Evolutionary conservation across 2,329 filamentous ascomycete species (phyloP).

Genomic region (Hypoxylon sp.): DNA sequence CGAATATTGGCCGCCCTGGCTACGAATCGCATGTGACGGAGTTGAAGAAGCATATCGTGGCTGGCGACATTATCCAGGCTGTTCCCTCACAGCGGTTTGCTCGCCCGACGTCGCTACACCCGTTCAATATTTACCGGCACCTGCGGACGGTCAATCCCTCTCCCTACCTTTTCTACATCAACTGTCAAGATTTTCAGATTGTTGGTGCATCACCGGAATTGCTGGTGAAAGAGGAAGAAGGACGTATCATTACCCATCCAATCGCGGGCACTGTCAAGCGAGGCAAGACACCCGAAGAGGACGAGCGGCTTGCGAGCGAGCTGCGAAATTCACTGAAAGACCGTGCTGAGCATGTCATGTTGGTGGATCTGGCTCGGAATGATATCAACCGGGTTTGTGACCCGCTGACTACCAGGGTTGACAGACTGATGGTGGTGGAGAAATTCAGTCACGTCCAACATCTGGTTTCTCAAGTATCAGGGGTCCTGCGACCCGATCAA

Average conservation of each 20-base stretch:
- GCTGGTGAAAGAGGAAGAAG: constrained; percentile 88
- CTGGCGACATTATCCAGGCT: constrained; percentile 96
- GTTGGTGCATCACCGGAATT: constrained; percentile 95
- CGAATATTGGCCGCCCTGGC: constrained; percentile 88
- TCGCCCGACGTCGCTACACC: constrained; percentile 88
- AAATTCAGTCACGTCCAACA: constrained; percentile 98
- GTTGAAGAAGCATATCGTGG: constrained; percentile 90
- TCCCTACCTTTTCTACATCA: constrained; percentile 96
- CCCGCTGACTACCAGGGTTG: constrained; percentile 88
- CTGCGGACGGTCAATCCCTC: constrained; percentile 97
- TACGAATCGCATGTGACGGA: constrained; percentile 90
- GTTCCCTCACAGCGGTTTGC: constrained; percentile 95
- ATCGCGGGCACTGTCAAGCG: constrained; percentile 96
- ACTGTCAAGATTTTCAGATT: constrained; percentile 92
- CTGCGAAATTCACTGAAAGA: constrained; percentile 88
- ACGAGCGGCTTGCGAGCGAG: constrained; percentile 81
- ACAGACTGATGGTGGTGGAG: constrained; percentile 93
- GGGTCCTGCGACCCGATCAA: constrained; percentile 83
- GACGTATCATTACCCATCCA: constrained; percentile 92
- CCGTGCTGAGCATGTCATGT: constrained; percentile 95
- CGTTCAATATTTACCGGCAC: constrained; percentile 98
- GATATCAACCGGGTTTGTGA: constrained; percentile 97
- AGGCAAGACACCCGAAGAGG: constrained; percentile 83
- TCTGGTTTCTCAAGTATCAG: constrained; percentile 94
- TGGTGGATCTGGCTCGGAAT: constrained; percentile 95